Percentiles rank a stretch among this genome's conserved stretches.
phyloP scores from a whole-genome alignment of 2,329 filamentous ascomycete species.

The Trichoderma gracile region DNA sequence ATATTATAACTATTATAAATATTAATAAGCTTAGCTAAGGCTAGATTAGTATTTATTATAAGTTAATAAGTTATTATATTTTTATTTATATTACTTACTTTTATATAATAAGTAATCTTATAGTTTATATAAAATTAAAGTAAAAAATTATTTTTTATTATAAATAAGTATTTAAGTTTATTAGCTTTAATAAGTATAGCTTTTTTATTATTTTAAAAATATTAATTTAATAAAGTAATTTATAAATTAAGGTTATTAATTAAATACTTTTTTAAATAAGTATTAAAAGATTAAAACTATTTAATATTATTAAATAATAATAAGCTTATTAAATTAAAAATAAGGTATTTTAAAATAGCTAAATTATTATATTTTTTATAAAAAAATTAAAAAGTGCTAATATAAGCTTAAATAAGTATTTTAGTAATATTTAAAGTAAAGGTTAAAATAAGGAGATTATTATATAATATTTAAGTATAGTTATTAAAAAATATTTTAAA shows the following conservation, averaged over 20 bases:
- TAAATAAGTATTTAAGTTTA: background rate
- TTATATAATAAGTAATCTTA: background rate
- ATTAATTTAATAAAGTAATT: background rate
- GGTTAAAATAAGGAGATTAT: too few species aligned
- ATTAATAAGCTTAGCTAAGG: background rate
- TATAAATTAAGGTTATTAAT: background rate
- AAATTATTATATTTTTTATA: background rate
- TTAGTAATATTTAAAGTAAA: background rate
- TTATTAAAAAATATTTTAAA: too few species aligned
- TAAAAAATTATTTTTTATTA: background rate
- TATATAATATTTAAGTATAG: too few species aligned
- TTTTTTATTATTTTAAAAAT: background rate
- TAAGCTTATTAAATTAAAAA: background rate
- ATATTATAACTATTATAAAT: background rate
- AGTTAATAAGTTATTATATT: background rate
- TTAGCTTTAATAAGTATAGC: background rate
- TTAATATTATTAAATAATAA: background rate
- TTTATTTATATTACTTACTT: background rate
- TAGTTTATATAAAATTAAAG: background rate
- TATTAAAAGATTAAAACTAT: background rate
- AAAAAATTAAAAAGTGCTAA: background rate
- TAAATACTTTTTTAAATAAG: background rate
- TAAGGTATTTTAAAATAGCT: background rate
- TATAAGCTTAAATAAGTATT: background rate
- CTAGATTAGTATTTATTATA: background rate